Evolutionary conservation across 306 rosid genomes (phyloP), one percentile per base, ranked within the genome.

Genomic region (Senna tora): DNA sequence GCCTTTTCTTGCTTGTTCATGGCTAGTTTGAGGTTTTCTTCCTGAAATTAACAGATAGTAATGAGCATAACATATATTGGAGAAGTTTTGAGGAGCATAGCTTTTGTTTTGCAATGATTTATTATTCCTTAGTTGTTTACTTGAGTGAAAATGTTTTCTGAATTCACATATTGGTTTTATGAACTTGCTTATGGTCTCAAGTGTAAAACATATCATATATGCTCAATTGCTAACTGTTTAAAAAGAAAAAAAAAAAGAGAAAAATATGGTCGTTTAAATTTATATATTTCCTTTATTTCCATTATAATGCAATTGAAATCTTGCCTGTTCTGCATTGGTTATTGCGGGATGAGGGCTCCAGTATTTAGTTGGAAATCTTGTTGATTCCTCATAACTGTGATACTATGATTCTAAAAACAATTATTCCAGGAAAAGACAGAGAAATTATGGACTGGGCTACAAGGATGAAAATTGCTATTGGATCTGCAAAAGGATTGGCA

Each of bases 401-500:
- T 49, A 32, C 13, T 39, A 8, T 45, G 36, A 57, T 45, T 45
- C 46, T 14, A 11, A 34, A 6, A 46, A 38, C 60, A 33, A 58
- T 61, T 41, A 63, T 75, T 64, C 45, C 74, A 80, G 80, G 60
- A 75, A 75, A 75, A 9, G 74, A 70, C 51, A 47, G 51, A 28
- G 50, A 49, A 61, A 20, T 59, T 49, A 70, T 75, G 77, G 77
- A 80, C 52, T 80, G 80, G 80, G 39, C 80, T 15, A 75, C 80
- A 28, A 80, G 80, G 80, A 63, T 80, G 73, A 75, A 65, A 51
- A 80, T 75, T 80, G 80, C 84, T 46, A 34, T 62, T 42, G 81
- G 81, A 42, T 75, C 81, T 65, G 84, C 78, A 49, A 80, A 76
- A 66, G 81, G 81, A 65, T 76, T 80, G 67, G 75, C 81, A 39